Evolutionary conservation across 2,329 filamentous ascomycete species (phyloP).

Genomic region (Phyllosticta citribraziliensis): DNA sequence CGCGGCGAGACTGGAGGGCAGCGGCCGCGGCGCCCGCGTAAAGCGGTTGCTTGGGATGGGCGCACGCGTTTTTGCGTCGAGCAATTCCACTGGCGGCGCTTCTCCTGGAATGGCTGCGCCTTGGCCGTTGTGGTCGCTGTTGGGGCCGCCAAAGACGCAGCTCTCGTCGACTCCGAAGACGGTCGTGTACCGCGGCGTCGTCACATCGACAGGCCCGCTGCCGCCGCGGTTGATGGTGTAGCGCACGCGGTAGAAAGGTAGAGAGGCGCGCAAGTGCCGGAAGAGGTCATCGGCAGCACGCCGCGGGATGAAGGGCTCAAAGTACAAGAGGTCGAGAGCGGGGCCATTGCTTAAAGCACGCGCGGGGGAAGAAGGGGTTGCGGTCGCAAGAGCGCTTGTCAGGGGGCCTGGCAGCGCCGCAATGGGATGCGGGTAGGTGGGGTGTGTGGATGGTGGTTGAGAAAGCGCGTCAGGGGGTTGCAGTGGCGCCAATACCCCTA

Average conservation of each 20-base stretch:
- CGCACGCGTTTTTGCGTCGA: conserved; percentile 35
- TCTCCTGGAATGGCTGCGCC: background rate
- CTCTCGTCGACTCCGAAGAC: conserved; percentile 56
- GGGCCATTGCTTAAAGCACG: conserved; percentile 54
- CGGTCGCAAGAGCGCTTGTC: conserved; percentile 26
- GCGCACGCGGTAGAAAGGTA: conserved; percentile 67
- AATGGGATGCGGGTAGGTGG: conserved; percentile 45
- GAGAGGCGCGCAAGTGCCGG: conserved; percentile 56
- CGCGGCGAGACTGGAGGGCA: conserved; percentile 58
- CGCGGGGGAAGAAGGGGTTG: conserved; percentile 42
- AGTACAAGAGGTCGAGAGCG: conserved; percentile 65
- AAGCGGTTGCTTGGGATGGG: conserved; percentile 39
- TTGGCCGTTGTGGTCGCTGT: conserved; percentile 14
- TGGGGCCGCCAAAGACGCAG: conserved; percentile 50
- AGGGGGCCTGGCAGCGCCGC: conserved; percentile 38
- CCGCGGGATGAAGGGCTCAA: conserved; percentile 59
- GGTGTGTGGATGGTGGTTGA: conserved; percentile 31
- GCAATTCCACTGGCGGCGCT: conserved; percentile 14
- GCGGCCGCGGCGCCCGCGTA: conserved; percentile 55
- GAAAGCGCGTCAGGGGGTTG: background rate
- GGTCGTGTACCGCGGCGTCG: conserved; percentile 51
- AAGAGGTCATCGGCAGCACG: conserved; percentile 52
- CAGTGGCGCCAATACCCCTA: conserved; percentile 28
- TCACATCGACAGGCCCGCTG: conserved; percentile 44
- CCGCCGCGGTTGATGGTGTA: conserved; percentile 63